Evolutionary conservation across 108 stramenopile species (phyloP).

Genomic region (Fragilaria radians): DNA sequence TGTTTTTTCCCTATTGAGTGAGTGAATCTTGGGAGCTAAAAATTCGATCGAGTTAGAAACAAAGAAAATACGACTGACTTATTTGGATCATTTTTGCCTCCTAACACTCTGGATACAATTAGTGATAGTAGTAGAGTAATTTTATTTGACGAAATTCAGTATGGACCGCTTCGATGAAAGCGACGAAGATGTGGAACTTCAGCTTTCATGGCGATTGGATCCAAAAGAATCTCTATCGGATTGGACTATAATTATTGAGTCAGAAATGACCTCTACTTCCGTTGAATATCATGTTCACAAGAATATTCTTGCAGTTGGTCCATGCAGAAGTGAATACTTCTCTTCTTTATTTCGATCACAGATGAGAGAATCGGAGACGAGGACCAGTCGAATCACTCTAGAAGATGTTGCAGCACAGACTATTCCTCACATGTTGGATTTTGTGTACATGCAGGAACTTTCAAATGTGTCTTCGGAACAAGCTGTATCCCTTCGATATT

Average conservation of each 20-base stretch:
- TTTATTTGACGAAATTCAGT: no score
- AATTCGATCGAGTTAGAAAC: no score
- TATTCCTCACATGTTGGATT: constrained; percentile 33
- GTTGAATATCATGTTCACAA: constrained; percentile 43
- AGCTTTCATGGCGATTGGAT: constrained; percentile 31
- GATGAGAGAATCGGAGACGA: constrained; percentile 1
- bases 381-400: constrained; percentile 7
- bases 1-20: no score
- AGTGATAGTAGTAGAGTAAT: no score
- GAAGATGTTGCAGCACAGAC: constrained; percentile 18
- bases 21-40: no score
- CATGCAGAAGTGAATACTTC: constrained; percentile 37
- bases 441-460: constrained; percentile 17
- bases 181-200: constrained; percentile 3
- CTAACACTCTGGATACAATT: no score
- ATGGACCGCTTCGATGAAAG: not conserved
- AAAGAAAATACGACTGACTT: no score
- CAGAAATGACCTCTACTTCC: not conserved
- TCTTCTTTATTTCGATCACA: constrained; percentile 14
- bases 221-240: constrained; percentile 20
- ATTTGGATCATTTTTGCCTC: no score
- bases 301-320: constrained; percentile 38
- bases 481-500: constrained; percentile 28
- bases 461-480: constrained; percentile 12
- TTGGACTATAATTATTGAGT: constrained; percentile 20